Percentiles rank a stretch among this genome's conserved stretches.
These are phyloP conservation scores for Tilletia indica DNA, from an alignment of 1,284 basidiomycete genomes.

Conservation along the genomic window DNA sequence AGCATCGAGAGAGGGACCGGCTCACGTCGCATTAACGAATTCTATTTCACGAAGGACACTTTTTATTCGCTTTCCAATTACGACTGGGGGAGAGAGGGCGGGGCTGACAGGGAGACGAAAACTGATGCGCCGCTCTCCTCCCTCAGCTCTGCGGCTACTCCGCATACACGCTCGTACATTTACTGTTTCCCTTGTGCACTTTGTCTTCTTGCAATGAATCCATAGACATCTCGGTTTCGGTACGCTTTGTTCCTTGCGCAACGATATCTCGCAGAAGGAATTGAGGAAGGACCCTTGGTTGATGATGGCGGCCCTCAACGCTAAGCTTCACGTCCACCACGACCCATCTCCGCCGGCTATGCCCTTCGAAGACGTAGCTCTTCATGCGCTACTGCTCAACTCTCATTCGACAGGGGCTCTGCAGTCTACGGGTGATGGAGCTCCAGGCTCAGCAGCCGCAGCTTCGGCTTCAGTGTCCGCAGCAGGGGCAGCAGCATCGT, in stretches of 20 bases:
- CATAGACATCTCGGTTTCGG: neutral
- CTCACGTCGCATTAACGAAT: no score
- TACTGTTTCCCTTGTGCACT: no score
- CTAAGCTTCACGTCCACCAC: neutral
- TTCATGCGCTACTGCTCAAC: slow-evolving; percentile 3
- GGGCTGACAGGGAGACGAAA: no score
- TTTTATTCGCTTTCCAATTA: no score
- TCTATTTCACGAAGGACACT: no score
- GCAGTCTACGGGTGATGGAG: neutral
- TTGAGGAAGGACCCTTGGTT: neutral
- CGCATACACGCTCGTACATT: no score
- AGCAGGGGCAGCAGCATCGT: neutral
- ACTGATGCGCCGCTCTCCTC: neutral
- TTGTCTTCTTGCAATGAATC: neutral
- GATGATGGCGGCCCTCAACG: neutral
- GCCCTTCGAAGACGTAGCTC: slow-evolving; percentile 15
- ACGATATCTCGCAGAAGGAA: neutral
- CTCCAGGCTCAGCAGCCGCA: neutral
- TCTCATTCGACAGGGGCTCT: neutral
- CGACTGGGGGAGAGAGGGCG: no score
- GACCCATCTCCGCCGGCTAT: neutral
- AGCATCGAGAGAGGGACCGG: no score
- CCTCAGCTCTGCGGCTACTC: neutral
- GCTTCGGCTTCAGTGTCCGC: neutral
- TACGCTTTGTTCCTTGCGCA: no score